Evolutionary conservation across 306 rosid species (phyloP), one percentile per base, ranked within the genome.

Genomic region (Quercus gilva): DNA sequence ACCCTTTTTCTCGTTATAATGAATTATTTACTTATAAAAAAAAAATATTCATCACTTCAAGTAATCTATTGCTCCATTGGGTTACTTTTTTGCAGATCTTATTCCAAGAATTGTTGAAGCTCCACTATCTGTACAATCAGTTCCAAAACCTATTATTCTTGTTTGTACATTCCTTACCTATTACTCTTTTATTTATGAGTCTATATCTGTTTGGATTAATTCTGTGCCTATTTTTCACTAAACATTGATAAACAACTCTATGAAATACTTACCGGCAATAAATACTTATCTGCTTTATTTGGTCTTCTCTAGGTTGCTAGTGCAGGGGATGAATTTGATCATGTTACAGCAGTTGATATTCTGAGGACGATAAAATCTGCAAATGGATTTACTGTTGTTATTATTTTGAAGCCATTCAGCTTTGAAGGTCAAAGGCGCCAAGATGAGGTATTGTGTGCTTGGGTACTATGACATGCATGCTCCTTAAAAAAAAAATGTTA

Each of bases 91-190:
- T 86, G 91, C 97, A 95, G 99, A 95, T 78, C 56, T 74, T 76
- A 55, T 56, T 75, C 89, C 92, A 6, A 85, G 81, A 85, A 59
- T 68, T 60, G 81, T 92, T 80, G 85, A 89, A 73, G 83, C 86
- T 84, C 85, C 90, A 70, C 60, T 74, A 74, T 85, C 90, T 71
- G 67, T 77, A 76, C 87, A 88, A 85, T 80, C 86, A 28, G 77
- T 87, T 80, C 80, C 91, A 83, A 90, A 90, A 87, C 85, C 97
- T 82, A 76, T 95, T 84, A 83, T 95, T 84, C 99, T 95, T 95
- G 99, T 92, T 92, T 92, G 99, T 91, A 92, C 99, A 90, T 95
- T 91, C 89, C 98, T 91, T 87, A 80, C 83, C 88, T 87, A 69
- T 76, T 83, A 77, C 83, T 85, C 87, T 83, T 84, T 43, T 67